These are phyloP conservation scores for Aspergillus felis DNA, from an alignment of 2,329 filamentous ascomycete genomes.

Conservation along the genomic window DNA sequence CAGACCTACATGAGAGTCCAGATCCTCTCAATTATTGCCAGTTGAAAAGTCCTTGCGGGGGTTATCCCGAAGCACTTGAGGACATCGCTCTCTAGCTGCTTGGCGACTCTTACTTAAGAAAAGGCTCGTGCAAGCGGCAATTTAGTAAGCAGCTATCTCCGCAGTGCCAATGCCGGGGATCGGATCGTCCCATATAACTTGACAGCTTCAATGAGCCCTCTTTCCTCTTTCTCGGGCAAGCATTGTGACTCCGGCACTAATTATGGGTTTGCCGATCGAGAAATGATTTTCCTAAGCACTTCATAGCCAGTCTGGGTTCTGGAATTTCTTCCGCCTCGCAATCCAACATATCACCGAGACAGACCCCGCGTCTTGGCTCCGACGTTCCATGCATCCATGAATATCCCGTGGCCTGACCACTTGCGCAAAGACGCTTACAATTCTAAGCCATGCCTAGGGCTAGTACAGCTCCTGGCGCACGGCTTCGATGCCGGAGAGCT, in stretches of 20 bases:
- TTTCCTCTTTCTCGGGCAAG: neutral
- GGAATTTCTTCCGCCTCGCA: neutral
- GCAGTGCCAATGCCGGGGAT: neutral
- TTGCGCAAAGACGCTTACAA: neutral
- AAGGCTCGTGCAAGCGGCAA: neutral
- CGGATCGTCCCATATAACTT: neutral
- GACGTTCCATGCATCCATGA: neutral
- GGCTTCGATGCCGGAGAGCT: constrained; percentile 36
- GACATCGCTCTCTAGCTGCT: too few species aligned
- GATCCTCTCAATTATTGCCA: neutral
- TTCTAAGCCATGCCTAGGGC: constrained; percentile 25
- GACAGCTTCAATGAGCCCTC: neutral
- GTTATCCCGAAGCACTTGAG: too few species aligned
- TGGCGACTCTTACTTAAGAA: too few species aligned
- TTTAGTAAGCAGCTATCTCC: neutral
- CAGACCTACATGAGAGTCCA: neutral
- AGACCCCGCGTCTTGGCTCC: neutral
- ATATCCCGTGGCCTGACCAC: neutral
- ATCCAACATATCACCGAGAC: neutral
- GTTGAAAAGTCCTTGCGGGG: neutral
- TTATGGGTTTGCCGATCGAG: neutral
- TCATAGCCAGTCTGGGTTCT: neutral
- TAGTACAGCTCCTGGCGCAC: constrained; percentile 26
- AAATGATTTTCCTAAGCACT: neutral
- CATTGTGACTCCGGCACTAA: neutral